A percentile compares a stretch with the other conserved stretches of the same genome.
phyloP scores from a whole-genome alignment of 768 basidiomycete genomes.

The Tylopilus sp. region DNA sequence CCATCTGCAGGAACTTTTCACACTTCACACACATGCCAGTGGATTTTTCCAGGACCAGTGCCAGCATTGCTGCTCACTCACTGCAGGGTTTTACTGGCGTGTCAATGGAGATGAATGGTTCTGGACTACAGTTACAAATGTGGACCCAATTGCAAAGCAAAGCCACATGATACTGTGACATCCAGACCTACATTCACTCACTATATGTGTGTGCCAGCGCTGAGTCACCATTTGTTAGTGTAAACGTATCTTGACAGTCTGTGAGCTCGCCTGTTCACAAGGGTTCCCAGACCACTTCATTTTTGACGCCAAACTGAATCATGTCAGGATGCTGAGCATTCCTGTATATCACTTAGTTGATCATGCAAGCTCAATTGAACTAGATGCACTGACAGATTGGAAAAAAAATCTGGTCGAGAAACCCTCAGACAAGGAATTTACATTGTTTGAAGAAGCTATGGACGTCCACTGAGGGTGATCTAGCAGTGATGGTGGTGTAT shows the following conservation, averaged over 20 bases:
- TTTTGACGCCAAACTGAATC: slow-evolving; percentile 51
- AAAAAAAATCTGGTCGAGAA: slow-evolving; percentile 20
- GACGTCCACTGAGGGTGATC: slow-evolving; percentile 28
- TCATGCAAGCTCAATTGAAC: background rate
- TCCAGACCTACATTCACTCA: slow-evolving; percentile 48
- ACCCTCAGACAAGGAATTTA: slow-evolving; percentile 32
- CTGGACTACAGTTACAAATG: slow-evolving; percentile 73
- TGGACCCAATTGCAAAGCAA: slow-evolving; percentile 79
- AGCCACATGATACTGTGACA: slow-evolving; percentile 64
- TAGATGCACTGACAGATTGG: slow-evolving; percentile 83
- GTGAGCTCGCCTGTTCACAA: slow-evolving; percentile 77
- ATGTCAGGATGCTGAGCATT: slow-evolving; percentile 56
- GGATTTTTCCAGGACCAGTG: too few relatives aligned
- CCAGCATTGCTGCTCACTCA: too few relatives aligned
- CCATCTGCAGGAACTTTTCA: too few relatives aligned
- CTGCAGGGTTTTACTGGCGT: slow-evolving; percentile 57
- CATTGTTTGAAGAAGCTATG: slow-evolving; percentile 21
- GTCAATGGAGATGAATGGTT: slow-evolving; percentile 56
- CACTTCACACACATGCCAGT: too few relatives aligned
- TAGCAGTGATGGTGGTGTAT: background rate
- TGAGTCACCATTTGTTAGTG: slow-evolving; percentile 40
- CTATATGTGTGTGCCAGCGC: background rate
- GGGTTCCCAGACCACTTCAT: slow-evolving; percentile 76
- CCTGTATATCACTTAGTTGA: background rate
- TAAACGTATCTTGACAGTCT: slow-evolving; percentile 66